phyloP scores from a whole-genome alignment of 1,284 basidiomycete genomes.

The Veloboletus limbatus region DNA sequence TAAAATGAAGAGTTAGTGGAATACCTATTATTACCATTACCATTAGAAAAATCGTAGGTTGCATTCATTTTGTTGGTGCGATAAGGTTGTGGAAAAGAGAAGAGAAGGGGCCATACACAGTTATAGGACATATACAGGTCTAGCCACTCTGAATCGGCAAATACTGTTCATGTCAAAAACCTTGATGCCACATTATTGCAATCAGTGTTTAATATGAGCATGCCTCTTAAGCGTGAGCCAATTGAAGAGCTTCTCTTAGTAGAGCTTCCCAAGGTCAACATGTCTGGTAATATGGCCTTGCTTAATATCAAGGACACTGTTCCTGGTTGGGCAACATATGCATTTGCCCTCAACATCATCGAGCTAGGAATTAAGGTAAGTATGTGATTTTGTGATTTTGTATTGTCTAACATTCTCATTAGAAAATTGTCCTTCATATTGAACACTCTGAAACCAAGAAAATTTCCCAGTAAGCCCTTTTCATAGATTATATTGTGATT shows the following conservation, averaged over 20 bases:
- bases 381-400: too few species aligned
- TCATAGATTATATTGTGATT: too few species aligned
- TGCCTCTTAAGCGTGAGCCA: too few species aligned
- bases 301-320: slow-evolving; percentile 2
- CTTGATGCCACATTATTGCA: too few species aligned
- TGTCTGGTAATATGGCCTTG: neutral
- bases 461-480: too few species aligned
- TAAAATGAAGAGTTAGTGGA: too few species aligned
- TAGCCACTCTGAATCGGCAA: neutral
- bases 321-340: neutral
- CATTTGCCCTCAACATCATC: neutral
- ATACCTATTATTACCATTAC: too few species aligned
- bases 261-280: neutral
- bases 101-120: neutral
- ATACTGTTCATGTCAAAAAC: neutral
- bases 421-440: neutral
- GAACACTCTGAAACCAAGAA: neutral
- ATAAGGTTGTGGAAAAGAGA: too few species aligned
- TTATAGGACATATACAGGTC: neutral
- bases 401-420: neutral
- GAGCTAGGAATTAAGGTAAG: neutral
- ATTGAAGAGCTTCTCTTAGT: neutral
- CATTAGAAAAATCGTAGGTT: neutral
- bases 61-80: too few species aligned
- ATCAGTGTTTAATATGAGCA: too few species aligned